phyloP scores from a whole-genome alignment of 305 asterid species.

The Rubia tinctorum region DNA sequence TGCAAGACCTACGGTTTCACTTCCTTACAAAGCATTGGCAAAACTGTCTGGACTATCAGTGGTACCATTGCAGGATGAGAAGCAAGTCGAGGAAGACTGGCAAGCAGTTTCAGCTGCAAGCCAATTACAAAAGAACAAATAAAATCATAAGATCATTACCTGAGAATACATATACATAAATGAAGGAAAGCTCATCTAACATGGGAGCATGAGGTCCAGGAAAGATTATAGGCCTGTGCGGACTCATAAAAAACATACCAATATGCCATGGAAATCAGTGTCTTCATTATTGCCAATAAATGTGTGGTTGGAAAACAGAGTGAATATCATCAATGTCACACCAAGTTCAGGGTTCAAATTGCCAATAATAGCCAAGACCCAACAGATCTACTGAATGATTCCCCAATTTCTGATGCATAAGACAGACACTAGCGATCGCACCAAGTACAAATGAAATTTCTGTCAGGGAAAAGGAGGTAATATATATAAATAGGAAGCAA shows the following conservation, averaged over 20 bases:
- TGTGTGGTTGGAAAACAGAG: constrained; percentile 67
- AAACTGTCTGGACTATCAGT: constrained; percentile 74
- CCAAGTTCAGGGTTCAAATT: constrained; percentile 67
- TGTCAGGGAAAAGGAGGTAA: constrained; percentile 33
- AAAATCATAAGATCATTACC: constrained; percentile 7
- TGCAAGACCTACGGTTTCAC: constrained; percentile 61
- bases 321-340: constrained; percentile 64
- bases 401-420: constrained; percentile 59
- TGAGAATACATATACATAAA: neutral
- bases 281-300: constrained; percentile 49
- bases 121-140: constrained; percentile 10
- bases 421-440: constrained; percentile 65
- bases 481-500: constrained; percentile 16
- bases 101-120: constrained; percentile 85
- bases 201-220: constrained; percentile 12
- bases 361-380: constrained; percentile 57
- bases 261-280: constrained; percentile 45
- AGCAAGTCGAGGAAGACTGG: constrained; percentile 80
- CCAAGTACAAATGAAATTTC: constrained; percentile 71
- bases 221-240: constrained; percentile 14
- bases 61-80: constrained; percentile 92
- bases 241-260: constrained; percentile 53
- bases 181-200: constrained; percentile 9
- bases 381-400: constrained; percentile 55
- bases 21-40: constrained; percentile 91